Evolutionary conservation across 2,329 filamentous ascomycete species (phyloP).

Genomic region (Claviceps sp.): DNA sequence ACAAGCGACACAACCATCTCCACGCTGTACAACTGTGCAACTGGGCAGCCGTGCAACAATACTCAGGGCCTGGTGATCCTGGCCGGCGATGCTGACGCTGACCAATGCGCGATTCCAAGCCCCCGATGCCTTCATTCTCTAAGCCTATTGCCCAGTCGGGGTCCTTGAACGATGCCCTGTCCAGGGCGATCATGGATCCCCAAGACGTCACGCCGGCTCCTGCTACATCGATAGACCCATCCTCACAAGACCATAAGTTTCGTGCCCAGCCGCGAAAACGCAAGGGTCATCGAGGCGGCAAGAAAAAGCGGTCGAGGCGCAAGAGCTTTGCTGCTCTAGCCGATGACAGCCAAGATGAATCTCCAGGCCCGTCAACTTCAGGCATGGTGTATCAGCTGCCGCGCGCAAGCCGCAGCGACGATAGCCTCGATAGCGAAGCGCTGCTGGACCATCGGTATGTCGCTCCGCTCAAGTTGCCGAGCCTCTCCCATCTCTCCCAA

Average conservation of each 20-base stretch:
- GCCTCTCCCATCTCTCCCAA: background rate
- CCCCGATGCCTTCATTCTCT: background rate
- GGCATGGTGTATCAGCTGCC: constrained; percentile 40
- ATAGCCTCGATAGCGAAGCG: constrained; percentile 79
- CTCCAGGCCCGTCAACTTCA: constrained; percentile 20
- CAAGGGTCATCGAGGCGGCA: constrained; percentile 63
- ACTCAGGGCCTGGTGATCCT: background rate
- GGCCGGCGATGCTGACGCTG: background rate
- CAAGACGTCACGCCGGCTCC: constrained; percentile 6
- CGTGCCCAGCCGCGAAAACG: constrained; percentile 36
- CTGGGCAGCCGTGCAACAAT: background rate
- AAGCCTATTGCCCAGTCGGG: constrained; percentile 22
- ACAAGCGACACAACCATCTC: background rate
- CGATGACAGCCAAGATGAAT: constrained; percentile 36
- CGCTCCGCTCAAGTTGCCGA: background rate
- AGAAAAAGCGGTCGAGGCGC: constrained; percentile 61
- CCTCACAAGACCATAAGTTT: constrained; percentile 7
- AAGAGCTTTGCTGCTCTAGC: constrained; percentile 65
- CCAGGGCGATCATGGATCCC: constrained; percentile 6
- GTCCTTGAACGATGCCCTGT: constrained; percentile 11
- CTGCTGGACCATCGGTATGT: constrained; percentile 72
- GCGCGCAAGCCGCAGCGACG: constrained; percentile 55
- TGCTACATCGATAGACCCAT: constrained; percentile 1
- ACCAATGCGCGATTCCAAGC: background rate
- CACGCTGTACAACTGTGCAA: background rate